phyloP scores from a whole-genome alignment of 441 rosid species.

The Populus hybrid region DNA sequence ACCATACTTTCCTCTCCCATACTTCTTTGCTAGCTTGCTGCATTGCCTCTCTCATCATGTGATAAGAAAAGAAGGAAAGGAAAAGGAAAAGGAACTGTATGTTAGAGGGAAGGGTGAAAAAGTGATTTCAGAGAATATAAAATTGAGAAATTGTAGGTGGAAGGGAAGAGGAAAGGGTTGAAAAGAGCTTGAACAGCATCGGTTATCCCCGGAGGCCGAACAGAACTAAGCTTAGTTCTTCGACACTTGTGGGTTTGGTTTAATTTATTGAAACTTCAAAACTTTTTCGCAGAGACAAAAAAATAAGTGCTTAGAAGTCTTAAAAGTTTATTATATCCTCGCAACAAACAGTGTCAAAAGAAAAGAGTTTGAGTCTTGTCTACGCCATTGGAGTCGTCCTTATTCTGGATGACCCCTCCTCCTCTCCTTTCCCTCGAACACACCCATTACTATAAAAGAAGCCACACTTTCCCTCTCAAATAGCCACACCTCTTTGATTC shows the following conservation, averaged over 20 bases:
- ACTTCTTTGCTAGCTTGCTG: neutral
- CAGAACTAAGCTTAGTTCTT: conserved; percentile 14
- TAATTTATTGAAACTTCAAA: conserved; percentile 9
- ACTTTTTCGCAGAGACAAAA: conserved; percentile 22
- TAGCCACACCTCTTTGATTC: conserved; percentile 13
- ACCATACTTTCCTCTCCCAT: neutral
- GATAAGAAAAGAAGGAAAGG: neutral
- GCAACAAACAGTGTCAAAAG: conserved; percentile 41
- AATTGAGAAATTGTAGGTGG: neutral
- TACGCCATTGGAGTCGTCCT: conserved; percentile 75
- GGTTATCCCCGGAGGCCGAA: conserved; percentile 29
- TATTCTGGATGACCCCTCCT: conserved; percentile 25
- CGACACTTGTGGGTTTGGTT: conserved; percentile 27
- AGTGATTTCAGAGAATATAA: neutral
- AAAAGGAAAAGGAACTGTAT: neutral
- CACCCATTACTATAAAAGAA: conserved; percentile 47
- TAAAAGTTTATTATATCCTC: conserved; percentile 9
- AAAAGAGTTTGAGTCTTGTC: conserved; percentile 67
- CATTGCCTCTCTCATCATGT: neutral
- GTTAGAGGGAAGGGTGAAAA: neutral
- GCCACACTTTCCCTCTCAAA: conserved; percentile 31
- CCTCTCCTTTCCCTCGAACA: conserved; percentile 20
- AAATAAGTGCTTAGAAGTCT: conserved; percentile 16
- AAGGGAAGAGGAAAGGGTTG: conserved; percentile 9
- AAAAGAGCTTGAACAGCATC: conserved; percentile 22